Evolutionary conservation across 2,329 filamentous ascomycete species (phyloP).

Genomic region (Hortaea werneckii): DNA sequence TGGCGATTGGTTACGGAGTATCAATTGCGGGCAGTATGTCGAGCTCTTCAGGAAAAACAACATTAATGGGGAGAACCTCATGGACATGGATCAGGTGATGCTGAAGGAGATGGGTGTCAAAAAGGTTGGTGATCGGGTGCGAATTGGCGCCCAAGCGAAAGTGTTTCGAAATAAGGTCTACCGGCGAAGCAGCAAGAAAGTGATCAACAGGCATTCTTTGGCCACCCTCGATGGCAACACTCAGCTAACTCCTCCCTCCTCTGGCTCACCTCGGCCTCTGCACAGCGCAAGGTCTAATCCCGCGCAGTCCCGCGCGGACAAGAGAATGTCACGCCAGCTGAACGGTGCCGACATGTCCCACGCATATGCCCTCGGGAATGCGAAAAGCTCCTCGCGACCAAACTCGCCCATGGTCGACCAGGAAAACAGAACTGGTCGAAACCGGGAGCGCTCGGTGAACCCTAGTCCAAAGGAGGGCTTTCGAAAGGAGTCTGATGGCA

Average conservation of each 20-base stretch:
- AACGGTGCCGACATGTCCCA: slow-evolving; percentile 16
- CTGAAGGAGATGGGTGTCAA: slow-evolving; percentile 97
- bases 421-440: slow-evolving; percentile 39
- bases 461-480: slow-evolving; percentile 46
- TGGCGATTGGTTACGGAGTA: slow-evolving; percentile 78
- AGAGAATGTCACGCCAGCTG: slow-evolving; percentile 39
- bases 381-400: slow-evolving; percentile 45
- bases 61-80: slow-evolving; percentile 91
- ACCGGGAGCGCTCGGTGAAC: slow-evolving; percentile 47
- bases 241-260: slow-evolving; percentile 47
- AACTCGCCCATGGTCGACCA: slow-evolving; percentile 59
- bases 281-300: slow-evolving; percentile 41
- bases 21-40: slow-evolving; percentile 92
- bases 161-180: slow-evolving; percentile 40
- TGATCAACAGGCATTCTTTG: slow-evolving; percentile 67
- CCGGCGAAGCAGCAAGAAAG: slow-evolving; percentile 53
- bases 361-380: not conserved
- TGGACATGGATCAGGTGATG: slow-evolving; percentile 94
- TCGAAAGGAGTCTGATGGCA: slow-evolving; percentile 40
- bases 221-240: slow-evolving; percentile 62
- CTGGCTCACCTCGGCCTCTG: slow-evolving; percentile 53
- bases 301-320: slow-evolving; percentile 35
- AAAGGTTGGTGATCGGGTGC: slow-evolving; percentile 91
- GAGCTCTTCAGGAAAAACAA: slow-evolving; percentile 81
- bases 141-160: slow-evolving; percentile 51